Percentiles rank a stretch among this genome's conserved stretches.
Conservation (phyloP, 495 filamentous ascomycete genomes). For the Acidomyces sp. region DNA sequence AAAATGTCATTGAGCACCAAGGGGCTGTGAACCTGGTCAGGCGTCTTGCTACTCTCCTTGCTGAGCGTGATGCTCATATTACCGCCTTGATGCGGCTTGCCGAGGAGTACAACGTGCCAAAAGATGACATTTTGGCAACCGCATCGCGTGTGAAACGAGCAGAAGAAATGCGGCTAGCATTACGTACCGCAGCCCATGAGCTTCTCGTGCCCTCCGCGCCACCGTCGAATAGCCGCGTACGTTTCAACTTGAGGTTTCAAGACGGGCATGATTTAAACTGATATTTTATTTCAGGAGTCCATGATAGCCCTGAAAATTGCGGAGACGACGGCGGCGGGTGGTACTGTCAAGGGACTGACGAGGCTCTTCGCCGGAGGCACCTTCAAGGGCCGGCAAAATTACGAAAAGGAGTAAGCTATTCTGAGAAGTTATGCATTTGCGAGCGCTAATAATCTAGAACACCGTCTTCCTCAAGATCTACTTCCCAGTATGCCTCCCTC, state of each 20-base stretch:
- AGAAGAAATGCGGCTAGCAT: conserved; percentile 9
- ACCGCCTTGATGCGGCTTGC: conserved; percentile 17
- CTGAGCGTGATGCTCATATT: conserved; percentile 19
- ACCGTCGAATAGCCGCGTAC: conserved; percentile 1
- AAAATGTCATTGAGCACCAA: conserved; percentile 10
- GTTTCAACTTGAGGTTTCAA: neutral
- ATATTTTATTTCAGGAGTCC: neutral
- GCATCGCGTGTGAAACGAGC: conserved; percentile 8
- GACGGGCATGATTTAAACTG: neutral
- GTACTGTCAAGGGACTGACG: conserved; percentile 3
- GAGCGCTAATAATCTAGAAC: no score
- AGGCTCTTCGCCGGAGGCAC: conserved; percentile 1
- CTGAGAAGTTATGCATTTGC: no score
- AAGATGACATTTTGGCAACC: conserved; percentile 8
- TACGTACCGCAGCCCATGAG: conserved; percentile 5
- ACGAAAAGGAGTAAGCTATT: no score
- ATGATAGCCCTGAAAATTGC: neutral
- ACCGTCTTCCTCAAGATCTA: conserved; percentile 11
- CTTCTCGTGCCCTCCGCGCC: conserved; percentile 1
- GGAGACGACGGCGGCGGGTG: neutral
- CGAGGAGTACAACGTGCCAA: conserved; percentile 15
- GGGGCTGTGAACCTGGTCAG: conserved; percentile 10
- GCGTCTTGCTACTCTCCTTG: conserved; percentile 10
- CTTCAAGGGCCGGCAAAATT: neutral
- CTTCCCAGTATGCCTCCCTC: conserved; percentile 7